A percentile compares a stretch with the other conserved stretches of the same genome.
Evolutionary conservation across 805 yeast species (phyloP).

Genomic region (Pichia sporocuriosa): DNA sequence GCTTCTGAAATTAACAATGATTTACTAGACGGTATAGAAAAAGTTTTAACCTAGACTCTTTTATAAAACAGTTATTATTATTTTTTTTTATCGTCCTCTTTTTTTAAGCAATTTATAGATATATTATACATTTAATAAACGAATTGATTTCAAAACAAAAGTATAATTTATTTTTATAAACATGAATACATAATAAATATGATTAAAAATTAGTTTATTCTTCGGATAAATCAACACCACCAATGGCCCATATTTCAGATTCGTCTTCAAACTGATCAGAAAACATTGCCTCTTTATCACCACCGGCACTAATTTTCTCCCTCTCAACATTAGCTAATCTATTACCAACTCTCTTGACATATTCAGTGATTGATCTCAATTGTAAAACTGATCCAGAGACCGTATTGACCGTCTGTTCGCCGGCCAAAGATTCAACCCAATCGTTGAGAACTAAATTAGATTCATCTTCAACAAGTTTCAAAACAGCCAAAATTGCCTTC

Average conservation of each 20-base stretch:
- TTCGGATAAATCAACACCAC: conserved; percentile 47
- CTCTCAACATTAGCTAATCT: conserved; percentile 82
- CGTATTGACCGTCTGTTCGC: conserved; percentile 32
- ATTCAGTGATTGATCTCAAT: conserved; percentile 76
- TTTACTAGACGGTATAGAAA: conserved; percentile 70
- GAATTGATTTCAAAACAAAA: background rate
- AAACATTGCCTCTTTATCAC: conserved; percentile 78
- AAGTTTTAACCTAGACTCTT: conserved; percentile 14
- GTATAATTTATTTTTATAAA: background rate
- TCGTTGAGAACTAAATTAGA: conserved; percentile 42
- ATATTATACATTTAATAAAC: background rate
- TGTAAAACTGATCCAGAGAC: conserved; percentile 43
- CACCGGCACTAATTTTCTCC: conserved; percentile 84
- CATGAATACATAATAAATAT: background rate
- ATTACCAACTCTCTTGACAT: conserved; percentile 82
- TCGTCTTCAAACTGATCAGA: conserved; percentile 85
- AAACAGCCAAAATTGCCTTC: conserved; percentile 70
- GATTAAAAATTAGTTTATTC: conserved; percentile 12
- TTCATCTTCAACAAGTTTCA: conserved; percentile 65
- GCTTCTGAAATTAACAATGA: conserved; percentile 74
- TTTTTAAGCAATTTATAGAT: background rate
- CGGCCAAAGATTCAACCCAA: conserved; percentile 52
- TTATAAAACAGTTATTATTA: no score
- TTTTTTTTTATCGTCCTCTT: no score
- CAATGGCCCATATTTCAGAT: conserved; percentile 82